Evolutionary conservation across 345 rosid genomes (phyloP), one percentile per base, ranked within the genome.

Genomic region (Cardamine chenopodiifolia): DNA sequence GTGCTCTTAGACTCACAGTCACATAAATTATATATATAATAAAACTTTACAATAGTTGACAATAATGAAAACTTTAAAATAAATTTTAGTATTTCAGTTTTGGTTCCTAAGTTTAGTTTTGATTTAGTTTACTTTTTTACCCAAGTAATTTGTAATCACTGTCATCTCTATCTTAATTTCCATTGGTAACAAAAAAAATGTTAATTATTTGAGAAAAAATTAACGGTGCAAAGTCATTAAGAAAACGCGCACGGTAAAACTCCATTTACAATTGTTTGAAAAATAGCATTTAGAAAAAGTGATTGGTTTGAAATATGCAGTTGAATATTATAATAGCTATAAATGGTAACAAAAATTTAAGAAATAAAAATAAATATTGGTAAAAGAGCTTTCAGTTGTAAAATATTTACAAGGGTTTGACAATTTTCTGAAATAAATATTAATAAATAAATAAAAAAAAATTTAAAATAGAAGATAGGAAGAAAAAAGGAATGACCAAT

Each of bases 1-100:
- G n/a, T n/a, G n/a, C n/a, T n/a, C n/a, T n/a, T n/a, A n/a, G n/a
- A 76, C 74, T 76, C 71, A 68, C 45, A 66, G 39, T 75, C 74
- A 60, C 56, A 68, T 45, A 45, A 54, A 29, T 9, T 18, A 5
- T 31, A 20, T 44, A 62, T 62, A 40, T 7, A 45, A 10, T 18
- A 11, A 61, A 19, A 37, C 37, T 61, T 60, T 12, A 5, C 4
- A 10, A 58, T 10, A 53, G 58, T 53, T 53, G 58, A 53, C 17
- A 53, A 26, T 25, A 14, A 2, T 18, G 4, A 37, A 60, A 20
- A 31, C 19, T 69, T 62, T 32, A 23, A 28, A 52, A 68, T 34
- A 66, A 55, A 26, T 57, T 44, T 14, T 32, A 25, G 4, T 75
- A 26, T 45, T 75, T 29, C 39, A 67, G 19, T 37, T 65, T 60